Base-by-base conservation (phyloP, 2,329 filamentous ascomycete genomes). In the Xylaria polymorpha region DNA sequence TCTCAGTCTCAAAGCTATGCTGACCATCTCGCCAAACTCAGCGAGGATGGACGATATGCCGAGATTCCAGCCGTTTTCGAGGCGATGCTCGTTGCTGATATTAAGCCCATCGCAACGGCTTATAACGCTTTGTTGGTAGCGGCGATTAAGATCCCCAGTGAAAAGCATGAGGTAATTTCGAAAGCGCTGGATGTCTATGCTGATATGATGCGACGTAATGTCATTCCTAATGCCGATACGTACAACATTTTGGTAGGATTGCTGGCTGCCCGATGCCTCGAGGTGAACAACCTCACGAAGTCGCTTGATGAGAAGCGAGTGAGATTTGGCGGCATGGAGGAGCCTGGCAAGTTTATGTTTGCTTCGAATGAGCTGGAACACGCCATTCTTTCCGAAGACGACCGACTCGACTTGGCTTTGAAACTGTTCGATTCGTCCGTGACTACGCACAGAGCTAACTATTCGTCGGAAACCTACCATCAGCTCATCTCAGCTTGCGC, bases 131-230 rank as follows among this genome's bases (percentile, higher is more conserved):
- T 99, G 53, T 84, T 99, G 51, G 86, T 91, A 75, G 93, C 96
- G 6, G 94, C 94, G 15, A 93, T 98, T 70, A 87, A 93, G 74
- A 87, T 98, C 20, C 93, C 94, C 8, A 85, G 86, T 29, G 91
- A 93, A 79, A 92, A 91, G 80, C 91, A 92, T 63, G 92, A 97
- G 82, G 90, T 96, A 61, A 93, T 97, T 15, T 91, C 94, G 70
- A 97, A 97, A 83, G 94, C 94, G 5, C 86, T 98, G 61, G 94
- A 97, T 82, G 92, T 99, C 61, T 99, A 98, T 80, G 92, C 94
- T 18, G 94, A 98, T 79, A 98, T 99, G 96, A 89, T 97, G 74
- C 90, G 91, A 73, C 92, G 94, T 72, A 91, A 91, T 74, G 91
- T 98, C 29, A 83, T 87, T 22, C 94, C 95, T 8, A 91, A 98